These are phyloP conservation scores for Mycena haematopus DNA, from an alignment of 768 basidiomycete genomes.

Conservation along the genomic window DNA sequence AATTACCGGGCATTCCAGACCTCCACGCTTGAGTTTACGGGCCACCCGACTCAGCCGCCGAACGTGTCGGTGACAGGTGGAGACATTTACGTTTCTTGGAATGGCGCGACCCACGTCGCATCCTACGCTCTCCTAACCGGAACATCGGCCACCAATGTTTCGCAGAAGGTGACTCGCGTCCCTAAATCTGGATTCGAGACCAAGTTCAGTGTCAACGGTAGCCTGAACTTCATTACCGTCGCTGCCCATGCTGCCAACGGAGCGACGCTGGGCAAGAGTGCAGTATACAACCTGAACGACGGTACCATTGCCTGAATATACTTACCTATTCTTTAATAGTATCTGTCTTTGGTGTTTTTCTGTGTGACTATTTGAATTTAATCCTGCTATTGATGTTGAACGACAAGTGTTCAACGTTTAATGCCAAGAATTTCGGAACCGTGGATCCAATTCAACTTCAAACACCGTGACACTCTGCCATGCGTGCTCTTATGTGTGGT, in stretches of 20 bases:
- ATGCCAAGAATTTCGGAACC: too few relatives aligned
- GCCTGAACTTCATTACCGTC: neutral
- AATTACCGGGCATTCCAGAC: constrained; percentile 4
- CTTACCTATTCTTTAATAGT: too few relatives aligned
- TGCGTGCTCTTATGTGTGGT: too few relatives aligned
- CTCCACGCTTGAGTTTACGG: constrained; percentile 13
- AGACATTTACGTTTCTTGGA: constrained; percentile 27
- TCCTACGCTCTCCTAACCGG: constrained; percentile 17
- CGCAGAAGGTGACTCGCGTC: constrained; percentile 3
- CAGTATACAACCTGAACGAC: neutral
- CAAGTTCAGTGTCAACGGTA: neutral
- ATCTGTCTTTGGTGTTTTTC: too few relatives aligned
- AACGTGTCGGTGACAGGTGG: constrained; percentile 1
- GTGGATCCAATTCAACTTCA: too few relatives aligned
- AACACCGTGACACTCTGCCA: too few relatives aligned
- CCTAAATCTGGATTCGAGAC: constrained; percentile 16
- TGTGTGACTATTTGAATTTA: too few relatives aligned
- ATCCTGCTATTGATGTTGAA: too few relatives aligned
- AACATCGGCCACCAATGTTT: neutral
- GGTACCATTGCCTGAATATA: neutral
- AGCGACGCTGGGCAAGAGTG: neutral
- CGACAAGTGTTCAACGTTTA: too few relatives aligned
- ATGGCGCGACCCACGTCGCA: constrained; percentile 23
- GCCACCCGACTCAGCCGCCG: constrained; percentile 20
- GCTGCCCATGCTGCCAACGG: neutral